Base-by-base conservation (phyloP, 139 green algal species). In the Chlamydomonas sphaeroides region DNA sequence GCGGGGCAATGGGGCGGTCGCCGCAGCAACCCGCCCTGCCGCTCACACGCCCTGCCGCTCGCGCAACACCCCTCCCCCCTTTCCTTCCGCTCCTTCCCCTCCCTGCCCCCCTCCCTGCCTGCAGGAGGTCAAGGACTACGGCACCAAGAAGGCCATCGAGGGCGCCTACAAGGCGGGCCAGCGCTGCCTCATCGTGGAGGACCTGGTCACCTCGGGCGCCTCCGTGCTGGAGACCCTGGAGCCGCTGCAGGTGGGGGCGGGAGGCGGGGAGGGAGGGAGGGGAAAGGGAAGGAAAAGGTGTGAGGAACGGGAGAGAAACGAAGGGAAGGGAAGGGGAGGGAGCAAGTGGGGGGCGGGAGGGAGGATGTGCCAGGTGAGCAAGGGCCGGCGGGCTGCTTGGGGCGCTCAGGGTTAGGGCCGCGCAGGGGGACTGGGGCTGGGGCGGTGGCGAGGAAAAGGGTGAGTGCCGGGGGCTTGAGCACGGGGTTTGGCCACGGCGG, bases 81-180 rank as follows among this genome's bases (percentile, higher is more conserved):
- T n/a, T n/a, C 7, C 11, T 17, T 17, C 28, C 15, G 26, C 5
- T 51, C 26, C 57, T 61, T 56, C 59, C 59, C 56, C 41, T 59
- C 26, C 57, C 73, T 21, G 25, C 39, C 8, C 73, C 61, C 38
- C 21, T 25, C 33, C 35, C 33, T 17, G 26, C 0, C 65, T 23
- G 39, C 41, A 82, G 59, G 76, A 94, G 89, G 93, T 98, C 21
- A 99, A 99, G 86, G 97, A 98, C 79, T 99, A 99, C 76, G 97
- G 97, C 68, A 99, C 97, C 65, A 98, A 97, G 86, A 98, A 98
- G 88, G 97, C 97, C 28, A 99, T 99, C 68, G 97, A 99, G 89
- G 97, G 97, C n/a, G 93, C 92, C 8, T 98, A 97, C 87, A 84
- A 89, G 41, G 18, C 68, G 3, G 97, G 97, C 23, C 94, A 99